Percentiles rank a stretch among this genome's conserved stretches.
Evolutionary conservation across 768 basidiomycete genomes (phyloP).

Genomic region (Lyophyllum semitale): DNA sequence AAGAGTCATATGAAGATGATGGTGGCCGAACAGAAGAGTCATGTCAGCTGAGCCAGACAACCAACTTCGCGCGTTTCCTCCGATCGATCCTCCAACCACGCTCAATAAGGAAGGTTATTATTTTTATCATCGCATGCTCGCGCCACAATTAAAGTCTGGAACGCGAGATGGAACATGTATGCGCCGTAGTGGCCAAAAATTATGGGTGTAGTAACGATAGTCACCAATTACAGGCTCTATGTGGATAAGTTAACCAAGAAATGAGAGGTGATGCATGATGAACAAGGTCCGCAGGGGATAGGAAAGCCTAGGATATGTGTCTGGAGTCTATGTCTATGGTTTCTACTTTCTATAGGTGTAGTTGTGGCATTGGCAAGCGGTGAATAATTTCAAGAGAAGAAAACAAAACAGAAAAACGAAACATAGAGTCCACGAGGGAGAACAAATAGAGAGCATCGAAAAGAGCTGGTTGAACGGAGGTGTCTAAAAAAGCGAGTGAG

Average conservation of each 20-base stretch:
- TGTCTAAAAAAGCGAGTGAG: background rate
- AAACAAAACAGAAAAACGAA: background rate
- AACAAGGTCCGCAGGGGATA: background rate
- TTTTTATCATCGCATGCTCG: background rate
- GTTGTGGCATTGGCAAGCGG: background rate
- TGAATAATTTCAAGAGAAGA: background rate
- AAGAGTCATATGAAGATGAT: too few relatives aligned
- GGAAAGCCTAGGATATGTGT: background rate
- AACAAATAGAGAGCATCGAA: background rate
- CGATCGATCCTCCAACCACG: background rate
- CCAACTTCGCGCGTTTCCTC: background rate
- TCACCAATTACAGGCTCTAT: background rate
- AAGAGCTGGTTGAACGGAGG: background rate
- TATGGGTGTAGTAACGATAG: background rate
- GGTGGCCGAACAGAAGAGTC: background rate
- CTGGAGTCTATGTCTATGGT: background rate
- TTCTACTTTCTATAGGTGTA: conserved; percentile 2
- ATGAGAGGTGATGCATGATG: conserved; percentile 1
- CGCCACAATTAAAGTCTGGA: background rate
- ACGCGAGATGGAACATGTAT: background rate
- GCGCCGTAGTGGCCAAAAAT: background rate
- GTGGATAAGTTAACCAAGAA: background rate
- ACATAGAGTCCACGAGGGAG: conserved; percentile 21
- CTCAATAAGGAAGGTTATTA: background rate
- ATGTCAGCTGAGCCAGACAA: background rate